phyloP scores from a whole-genome alignment of 345 rosid species.

The Angophora floribunda region DNA sequence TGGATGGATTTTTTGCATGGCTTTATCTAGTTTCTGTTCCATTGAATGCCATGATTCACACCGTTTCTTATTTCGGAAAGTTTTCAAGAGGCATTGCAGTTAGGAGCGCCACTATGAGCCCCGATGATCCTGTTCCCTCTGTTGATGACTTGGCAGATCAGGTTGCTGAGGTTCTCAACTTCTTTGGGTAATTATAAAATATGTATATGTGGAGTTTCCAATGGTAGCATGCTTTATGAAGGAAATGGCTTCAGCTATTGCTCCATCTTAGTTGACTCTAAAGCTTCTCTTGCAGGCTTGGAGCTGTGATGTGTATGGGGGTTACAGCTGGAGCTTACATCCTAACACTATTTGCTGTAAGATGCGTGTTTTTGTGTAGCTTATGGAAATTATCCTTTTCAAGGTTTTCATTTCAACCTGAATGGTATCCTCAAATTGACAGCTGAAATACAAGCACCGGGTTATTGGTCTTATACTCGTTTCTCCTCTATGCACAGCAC shows the following conservation, averaged over 20 bases:
- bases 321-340: slow-evolving; percentile 97
- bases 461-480: slow-evolving; percentile 88
- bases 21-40: not conserved
- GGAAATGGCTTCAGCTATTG: not conserved
- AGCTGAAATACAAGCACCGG: slow-evolving; percentile 89
- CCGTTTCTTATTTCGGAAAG: slow-evolving; percentile 42
- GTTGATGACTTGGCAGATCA: slow-evolving; percentile 96
- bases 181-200: slow-evolving; percentile 58
- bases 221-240: not conserved
- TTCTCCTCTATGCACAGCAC: slow-evolving; percentile 88
- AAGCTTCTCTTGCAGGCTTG: slow-evolving; percentile 43
- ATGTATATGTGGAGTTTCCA: not conserved
- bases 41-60: slow-evolving; percentile 16
- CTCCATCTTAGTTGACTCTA: not conserved
- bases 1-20: not conserved
- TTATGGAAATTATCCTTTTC: not conserved
- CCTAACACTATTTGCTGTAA: slow-evolving; percentile 88
- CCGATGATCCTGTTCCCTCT: slow-evolving; percentile 56
- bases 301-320: slow-evolving; percentile 98
- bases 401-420: not conserved
- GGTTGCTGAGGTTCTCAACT: slow-evolving; percentile 81
- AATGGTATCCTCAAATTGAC: slow-evolving; percentile 3
- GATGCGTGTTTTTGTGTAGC: slow-evolving; percentile 10
- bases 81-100: slow-evolving; percentile 85
- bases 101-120: slow-evolving; percentile 65